Evolutionary conservation across 768 basidiomycete species (phyloP).

Genomic region (Hysterangium stoloniferum): DNA sequence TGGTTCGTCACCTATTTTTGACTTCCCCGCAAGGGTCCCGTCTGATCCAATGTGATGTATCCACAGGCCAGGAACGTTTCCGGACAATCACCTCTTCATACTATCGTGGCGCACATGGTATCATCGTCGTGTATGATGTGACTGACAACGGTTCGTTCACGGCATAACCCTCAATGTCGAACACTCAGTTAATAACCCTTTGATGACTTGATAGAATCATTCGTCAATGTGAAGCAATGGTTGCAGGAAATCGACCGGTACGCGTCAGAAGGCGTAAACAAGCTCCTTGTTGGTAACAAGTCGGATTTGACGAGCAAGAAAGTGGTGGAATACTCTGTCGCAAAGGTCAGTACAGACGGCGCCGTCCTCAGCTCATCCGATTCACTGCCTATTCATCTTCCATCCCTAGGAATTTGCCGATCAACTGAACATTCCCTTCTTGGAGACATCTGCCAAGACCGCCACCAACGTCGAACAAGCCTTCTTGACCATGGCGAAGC

Average conservation of each 20-base stretch:
- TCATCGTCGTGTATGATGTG: constrained; percentile 98
- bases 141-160: constrained; percentile 73
- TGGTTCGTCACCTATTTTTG: constrained; percentile 36
- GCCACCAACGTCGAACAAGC: constrained; percentile 98
- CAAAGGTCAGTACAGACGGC: constrained; percentile 53
- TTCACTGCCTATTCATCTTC: constrained; percentile 3
- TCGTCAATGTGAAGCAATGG: constrained; percentile 94
- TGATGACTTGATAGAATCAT: constrained; percentile 69
- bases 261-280: constrained; percentile 98
- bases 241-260: constrained; percentile 90
- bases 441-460: constrained; percentile 99
- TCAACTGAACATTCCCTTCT: constrained; percentile 86
- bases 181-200: constrained; percentile 7
- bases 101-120: constrained; percentile 97
- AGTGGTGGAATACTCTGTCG: constrained; percentile 82
- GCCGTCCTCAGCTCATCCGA: no score
- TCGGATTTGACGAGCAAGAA: constrained; percentile 97
- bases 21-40: background rate
- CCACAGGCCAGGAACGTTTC: constrained; percentile 90
- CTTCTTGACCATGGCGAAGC: constrained; percentile 97
- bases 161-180: constrained; percentile 2
- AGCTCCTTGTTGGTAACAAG: constrained; percentile 97
- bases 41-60: constrained; percentile 6
- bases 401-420: constrained; percentile 97
- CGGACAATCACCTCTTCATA: constrained; percentile 99